Evolutionary conservation across 768 basidiomycete species (phyloP), one percentile per base, ranked within the genome.

Genomic region (Hygrocybe coccinea): DNA sequence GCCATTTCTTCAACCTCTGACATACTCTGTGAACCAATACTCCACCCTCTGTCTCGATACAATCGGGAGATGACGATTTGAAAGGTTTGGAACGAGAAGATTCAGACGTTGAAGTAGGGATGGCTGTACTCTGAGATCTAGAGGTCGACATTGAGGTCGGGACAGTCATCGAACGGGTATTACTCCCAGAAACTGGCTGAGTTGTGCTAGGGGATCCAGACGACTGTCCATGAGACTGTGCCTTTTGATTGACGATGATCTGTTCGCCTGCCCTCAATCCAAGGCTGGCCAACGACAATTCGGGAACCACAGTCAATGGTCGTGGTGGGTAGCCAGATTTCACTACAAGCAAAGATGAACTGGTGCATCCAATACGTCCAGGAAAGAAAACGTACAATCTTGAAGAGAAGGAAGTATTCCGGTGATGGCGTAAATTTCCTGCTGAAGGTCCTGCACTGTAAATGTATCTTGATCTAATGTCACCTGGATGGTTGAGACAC

Each of bases 261-360:
- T 93, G 91, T 52, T 97, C 95, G 2, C 93, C 91, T 14, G 74
- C 67, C 55, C 79, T 77, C 29, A 97, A 76, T 12, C 89, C 90
- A 25, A 97, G 79, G 35, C 87, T 86, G 0, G 86, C 78, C 35
- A 95, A 59, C 0, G 90, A 84, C 21, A 91, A 78, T 57, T 87
- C 84, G 2, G 89, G 86, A 33, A 89, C 74, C 36, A 89, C 71
- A 4, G 85, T 84, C 39, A 97, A 76, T 1, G 82, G 62, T 41
- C 78, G 81, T 0, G 92, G 94, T 2, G 94, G 94, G 68, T 95
- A 97, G 37, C 94, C 92, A 14, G 80, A 75, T 71, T 85, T 90
- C 56, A 91, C 89, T 91, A 56, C 10, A 56, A 45, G 36, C 46
- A 39, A 14, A 39, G 37, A n/a, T 21, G 37, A 54, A 21, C 15